Conservation (phyloP, 2,329 filamentous ascomycete genomes). For the Keithomyces neogunnii region DNA sequence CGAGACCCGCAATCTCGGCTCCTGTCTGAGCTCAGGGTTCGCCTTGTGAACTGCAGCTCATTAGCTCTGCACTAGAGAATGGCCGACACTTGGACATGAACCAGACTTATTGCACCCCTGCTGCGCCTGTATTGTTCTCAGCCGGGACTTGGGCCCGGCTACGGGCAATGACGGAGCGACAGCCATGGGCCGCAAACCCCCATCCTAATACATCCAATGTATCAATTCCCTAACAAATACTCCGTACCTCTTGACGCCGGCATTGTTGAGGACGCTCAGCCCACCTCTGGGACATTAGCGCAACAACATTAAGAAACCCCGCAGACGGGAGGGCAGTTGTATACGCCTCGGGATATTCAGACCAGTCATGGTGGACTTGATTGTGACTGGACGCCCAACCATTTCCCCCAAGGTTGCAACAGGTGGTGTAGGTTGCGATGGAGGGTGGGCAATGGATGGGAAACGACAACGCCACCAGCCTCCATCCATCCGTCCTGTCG, state of each 20-base stretch:
- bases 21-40: too few species aligned
- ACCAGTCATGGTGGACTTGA: neutral
- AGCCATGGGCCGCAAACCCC: neutral
- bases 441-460: conserved; percentile 4
- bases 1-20: too few species aligned
- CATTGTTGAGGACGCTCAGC: neutral
- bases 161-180: neutral
- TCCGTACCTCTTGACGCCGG: neutral
- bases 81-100: too few species aligned
- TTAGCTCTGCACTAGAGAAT: too few species aligned
- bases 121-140: neutral
- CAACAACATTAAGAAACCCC: neutral
- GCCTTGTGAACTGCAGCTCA: too few species aligned
- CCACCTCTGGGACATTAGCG: neutral
- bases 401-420: neutral
- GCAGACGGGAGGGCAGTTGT: neutral
- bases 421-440: neutral
- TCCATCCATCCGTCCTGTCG: neutral
- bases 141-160: neutral
- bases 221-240: neutral
- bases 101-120: neutral
- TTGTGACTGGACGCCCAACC: neutral
- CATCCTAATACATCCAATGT: neutral
- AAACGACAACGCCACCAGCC: conserved; percentile 3
- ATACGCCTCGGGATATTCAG: neutral